A percentile compares a stretch with the other conserved stretches of the same genome.
These are phyloP conservation scores for Solanum corneliomulleri DNA, from an alignment of 257 asterid species.

Conservation along the genomic window DNA sequence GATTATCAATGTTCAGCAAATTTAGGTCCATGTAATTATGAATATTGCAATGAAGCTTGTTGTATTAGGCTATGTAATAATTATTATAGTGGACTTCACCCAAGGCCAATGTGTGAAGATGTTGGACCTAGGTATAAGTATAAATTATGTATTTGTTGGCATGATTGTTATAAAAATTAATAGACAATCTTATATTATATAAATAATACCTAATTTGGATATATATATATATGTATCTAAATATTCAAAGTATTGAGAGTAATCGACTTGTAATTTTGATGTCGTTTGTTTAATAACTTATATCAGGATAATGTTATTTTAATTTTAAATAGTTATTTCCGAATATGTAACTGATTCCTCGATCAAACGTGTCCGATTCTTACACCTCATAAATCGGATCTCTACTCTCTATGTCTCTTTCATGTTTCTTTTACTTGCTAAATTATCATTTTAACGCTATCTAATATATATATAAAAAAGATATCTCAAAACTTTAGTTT, in stretches of 20 bases:
- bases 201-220: neutral
- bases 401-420: neutral
- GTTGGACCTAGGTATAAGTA: neutral
- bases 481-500: no score
- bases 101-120: neutral
- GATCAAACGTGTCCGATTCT: conserved; percentile 9
- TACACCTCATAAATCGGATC: neutral
- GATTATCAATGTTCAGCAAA: neutral
- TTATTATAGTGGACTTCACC: neutral
- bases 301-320: no score
- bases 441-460: neutral
- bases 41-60: neutral
- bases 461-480: no score
- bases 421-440: neutral
- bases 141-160: neutral
- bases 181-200: neutral
- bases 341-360: no score
- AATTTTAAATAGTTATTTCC: no score
- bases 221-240: no score
- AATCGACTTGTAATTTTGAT: neutral
- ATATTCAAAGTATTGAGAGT: neutral
- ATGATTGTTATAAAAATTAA: neutral
- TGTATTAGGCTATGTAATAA: neutral
- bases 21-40: neutral
- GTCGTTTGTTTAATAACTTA: no score